Percentiles rank a stretch among this genome's conserved stretches.
Evolutionary conservation across 345 rosid species (phyloP).

Genomic region (Melastoma malabathricum): DNA sequence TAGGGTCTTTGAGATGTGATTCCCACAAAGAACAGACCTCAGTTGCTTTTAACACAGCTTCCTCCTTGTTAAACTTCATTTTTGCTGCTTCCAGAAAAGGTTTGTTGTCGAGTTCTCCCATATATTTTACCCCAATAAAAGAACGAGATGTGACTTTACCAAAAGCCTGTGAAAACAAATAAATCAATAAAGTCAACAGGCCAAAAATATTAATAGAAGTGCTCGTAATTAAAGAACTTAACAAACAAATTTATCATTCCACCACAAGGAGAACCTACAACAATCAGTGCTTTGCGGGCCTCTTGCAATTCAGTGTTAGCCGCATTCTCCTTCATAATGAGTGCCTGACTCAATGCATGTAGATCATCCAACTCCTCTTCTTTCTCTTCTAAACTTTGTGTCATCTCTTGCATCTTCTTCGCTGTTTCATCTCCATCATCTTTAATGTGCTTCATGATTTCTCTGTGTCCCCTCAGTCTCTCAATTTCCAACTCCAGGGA

Average conservation of each 20-base stretch:
- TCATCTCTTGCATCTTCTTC: conserved; percentile 26
- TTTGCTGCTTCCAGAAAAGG: conserved; percentile 27
- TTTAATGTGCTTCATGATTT: conserved; percentile 55
- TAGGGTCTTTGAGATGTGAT: conserved; percentile 13
- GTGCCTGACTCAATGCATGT: conserved; percentile 33
- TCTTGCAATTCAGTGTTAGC: conserved; percentile 49
- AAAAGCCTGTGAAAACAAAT: conserved; percentile 23
- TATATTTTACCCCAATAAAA: conserved; percentile 32
- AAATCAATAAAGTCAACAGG: neutral
- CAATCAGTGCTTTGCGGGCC: conserved; percentile 58
- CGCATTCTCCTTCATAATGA: conserved; percentile 30
- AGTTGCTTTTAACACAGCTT: conserved; percentile 22
- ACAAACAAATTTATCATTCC: neutral
- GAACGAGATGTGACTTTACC: conserved; percentile 4
- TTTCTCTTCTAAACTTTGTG: conserved; percentile 33
- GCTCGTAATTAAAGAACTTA: neutral
- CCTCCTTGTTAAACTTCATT: conserved; percentile 18
- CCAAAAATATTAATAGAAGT: neutral
- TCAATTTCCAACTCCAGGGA: conserved; percentile 64
- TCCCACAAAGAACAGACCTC: conserved; percentile 42
- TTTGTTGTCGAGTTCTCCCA: conserved; percentile 40
- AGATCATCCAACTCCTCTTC: conserved; percentile 30
- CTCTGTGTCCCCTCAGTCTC: conserved; percentile 43
- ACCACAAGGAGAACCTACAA: conserved; percentile 16
- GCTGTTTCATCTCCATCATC: conserved; percentile 31